Base-by-base conservation (phyloP, 2,329 filamentous ascomycete species). In the Trichoderma oligosporum region DNA sequence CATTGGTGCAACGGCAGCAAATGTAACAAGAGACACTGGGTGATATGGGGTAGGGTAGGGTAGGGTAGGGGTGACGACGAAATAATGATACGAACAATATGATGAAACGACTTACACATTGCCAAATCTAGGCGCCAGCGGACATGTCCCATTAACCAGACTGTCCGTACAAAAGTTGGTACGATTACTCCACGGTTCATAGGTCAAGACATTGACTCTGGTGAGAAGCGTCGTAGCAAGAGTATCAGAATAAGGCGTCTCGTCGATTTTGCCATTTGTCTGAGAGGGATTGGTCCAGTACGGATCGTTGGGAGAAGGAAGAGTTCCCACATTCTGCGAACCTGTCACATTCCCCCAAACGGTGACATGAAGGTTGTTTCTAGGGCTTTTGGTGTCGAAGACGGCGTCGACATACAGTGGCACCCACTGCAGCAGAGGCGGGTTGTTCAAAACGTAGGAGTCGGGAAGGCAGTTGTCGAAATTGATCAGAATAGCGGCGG, bases 281-380 rank as follows among this genome's bases (percentile, higher is more conserved):
- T 78, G 69, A 33, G 80, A 81, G 1, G 77, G 67, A 67, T 94
- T 77, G 2, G 64, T 70, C 89, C 91, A 90, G 45, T 77, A 74
- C 0, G 82, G 71, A 67, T 83, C 80, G 64, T 80, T 71, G 16
- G 80, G 72, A 0, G 82, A 66, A 31, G 90, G 91, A 53, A 91
- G 81, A 2, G 72, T 60, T n/a, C 76, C 74, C 11, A 73, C 68
- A 2, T 78, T 77, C 42, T 81, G 78, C 49, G 86, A 83, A 45
- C 94, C 94, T 7, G 87, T 89, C 27, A 97, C 91, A 72, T 97
- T 97, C 51, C 92, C 93, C 76, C 91, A 97, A 45, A 96, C 82
- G 1, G 85, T 94, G 56, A 97, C 76, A 61, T 82, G 84, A 47
- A 99, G 78, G 38, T 80, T 82, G 67, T 92, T 84, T 49, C 75